These are phyloP conservation scores for Blastobotrys parvus DNA, from an alignment of 805 yeast species.

Conservation along the genomic window DNA sequence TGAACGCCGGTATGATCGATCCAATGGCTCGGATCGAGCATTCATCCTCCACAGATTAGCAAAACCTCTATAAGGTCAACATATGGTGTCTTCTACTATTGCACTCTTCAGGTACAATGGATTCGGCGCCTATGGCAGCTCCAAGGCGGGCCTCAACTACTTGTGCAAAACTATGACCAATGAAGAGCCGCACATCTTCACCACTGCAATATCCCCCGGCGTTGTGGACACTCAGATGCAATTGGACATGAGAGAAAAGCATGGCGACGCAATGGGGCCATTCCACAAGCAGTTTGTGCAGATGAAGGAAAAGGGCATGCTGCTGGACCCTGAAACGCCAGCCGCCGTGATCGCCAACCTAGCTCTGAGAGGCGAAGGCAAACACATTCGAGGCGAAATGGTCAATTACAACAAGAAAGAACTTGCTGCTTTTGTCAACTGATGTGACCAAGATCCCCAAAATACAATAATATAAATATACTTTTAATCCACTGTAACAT, in stretches of 20 bases:
- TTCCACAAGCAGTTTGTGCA: slow-evolving; percentile 55
- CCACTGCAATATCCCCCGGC: slow-evolving; percentile 84
- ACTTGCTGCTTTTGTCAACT: too few species aligned
- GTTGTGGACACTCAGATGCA: slow-evolving; percentile 93
- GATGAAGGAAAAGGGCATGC: slow-evolving; percentile 46
- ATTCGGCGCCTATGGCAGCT: slow-evolving; percentile 89
- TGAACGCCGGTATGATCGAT: slow-evolving; percentile 70
- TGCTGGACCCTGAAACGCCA: slow-evolving; percentile 64
- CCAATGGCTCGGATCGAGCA: slow-evolving; percentile 54
- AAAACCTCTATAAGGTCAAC: slow-evolving; percentile 59
- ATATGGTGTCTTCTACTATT: background rate
- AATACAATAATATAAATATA: too few species aligned
- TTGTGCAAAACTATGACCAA: slow-evolving; percentile 55
- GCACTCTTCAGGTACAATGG: slow-evolving; percentile 29
- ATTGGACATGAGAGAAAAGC: slow-evolving; percentile 57
- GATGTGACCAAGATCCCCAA: too few species aligned
- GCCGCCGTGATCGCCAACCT: slow-evolving; percentile 62
- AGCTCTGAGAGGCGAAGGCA: slow-evolving; percentile 50
- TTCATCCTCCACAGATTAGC: slow-evolving; percentile 55
- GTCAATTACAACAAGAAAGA: too few species aligned
- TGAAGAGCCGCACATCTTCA: slow-evolving; percentile 53
- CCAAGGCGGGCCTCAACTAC: slow-evolving; percentile 87
- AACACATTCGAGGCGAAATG: slow-evolving; percentile 57
- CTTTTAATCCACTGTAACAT: too few species aligned
- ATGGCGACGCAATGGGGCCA: slow-evolving; percentile 49